Evolutionary conservation across 2,329 filamentous ascomycete species (phyloP).

Genomic region (Aspergillus fumigatus): DNA sequence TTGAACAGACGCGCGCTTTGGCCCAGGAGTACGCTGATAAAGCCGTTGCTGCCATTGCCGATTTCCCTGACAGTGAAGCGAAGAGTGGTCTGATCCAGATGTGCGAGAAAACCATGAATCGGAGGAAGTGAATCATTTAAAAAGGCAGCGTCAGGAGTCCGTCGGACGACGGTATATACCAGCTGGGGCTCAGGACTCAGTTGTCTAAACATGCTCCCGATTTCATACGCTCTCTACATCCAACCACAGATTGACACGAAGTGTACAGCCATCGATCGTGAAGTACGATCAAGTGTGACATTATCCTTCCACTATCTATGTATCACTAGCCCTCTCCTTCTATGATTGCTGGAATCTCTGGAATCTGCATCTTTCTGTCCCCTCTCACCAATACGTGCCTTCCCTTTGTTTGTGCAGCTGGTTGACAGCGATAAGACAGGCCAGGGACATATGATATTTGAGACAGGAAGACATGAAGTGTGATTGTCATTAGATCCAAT

Average conservation of each 20-base stretch:
- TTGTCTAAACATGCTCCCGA: background rate
- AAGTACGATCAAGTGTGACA: background rate
- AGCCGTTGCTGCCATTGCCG: slow-evolving; percentile 75
- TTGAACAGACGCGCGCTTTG: slow-evolving; percentile 85
- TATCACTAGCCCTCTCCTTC: background rate
- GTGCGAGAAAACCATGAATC: slow-evolving; percentile 85
- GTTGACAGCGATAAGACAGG: background rate
- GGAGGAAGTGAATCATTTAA: slow-evolving; percentile 62
- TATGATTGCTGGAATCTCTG: background rate
- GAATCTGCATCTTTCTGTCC: background rate
- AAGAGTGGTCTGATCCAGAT: slow-evolving; percentile 89
- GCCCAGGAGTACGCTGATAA: slow-evolving; percentile 88
- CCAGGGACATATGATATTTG: background rate
- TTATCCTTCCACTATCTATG: background rate
- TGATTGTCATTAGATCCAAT: background rate
- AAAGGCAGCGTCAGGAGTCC: background rate
- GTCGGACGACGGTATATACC: background rate
- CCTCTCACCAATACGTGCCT: background rate
- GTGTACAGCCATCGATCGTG: background rate
- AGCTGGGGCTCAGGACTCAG: background rate
- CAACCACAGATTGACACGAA: background rate
- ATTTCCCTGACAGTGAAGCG: slow-evolving; percentile 90
- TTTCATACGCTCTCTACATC: background rate
- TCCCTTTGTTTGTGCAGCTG: background rate
- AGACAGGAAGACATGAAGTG: background rate